Evolutionary conservation across 306 rosid genomes (phyloP).

Genomic region (Sophora flavescens): DNA sequence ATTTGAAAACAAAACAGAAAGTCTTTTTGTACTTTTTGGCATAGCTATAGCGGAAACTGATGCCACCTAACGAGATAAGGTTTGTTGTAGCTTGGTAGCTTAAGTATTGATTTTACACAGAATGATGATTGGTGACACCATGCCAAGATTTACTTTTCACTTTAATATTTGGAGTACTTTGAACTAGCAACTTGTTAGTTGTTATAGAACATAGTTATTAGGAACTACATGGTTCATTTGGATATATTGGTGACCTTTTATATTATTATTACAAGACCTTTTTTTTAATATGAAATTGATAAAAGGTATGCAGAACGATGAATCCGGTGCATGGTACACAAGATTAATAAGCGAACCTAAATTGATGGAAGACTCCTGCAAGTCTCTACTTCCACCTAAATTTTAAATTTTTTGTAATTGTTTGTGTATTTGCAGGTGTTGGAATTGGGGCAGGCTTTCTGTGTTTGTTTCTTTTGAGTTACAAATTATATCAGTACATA

Average conservation of each 20-base stretch:
- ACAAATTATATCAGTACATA: conserved; percentile 41
- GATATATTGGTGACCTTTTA: too few species aligned
- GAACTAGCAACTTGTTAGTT: not conserved
- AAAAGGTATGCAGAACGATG: too few species aligned
- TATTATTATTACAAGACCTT: too few species aligned
- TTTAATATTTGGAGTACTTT: not conserved
- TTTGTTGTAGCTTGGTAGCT: not conserved
- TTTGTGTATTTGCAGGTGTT: conserved; percentile 48
- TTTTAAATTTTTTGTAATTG: not conserved
- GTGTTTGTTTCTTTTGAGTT: conserved; percentile 49
- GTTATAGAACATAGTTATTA: not conserved
- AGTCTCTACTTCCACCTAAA: not conserved
- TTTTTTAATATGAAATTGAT: too few species aligned
- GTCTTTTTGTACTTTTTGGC: not conserved
- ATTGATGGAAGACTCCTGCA: conserved; percentile 1
- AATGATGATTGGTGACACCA: not conserved
- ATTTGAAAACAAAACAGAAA: too few species aligned
- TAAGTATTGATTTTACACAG: not conserved
- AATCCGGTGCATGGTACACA: too few species aligned
- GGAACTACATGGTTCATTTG: too few species aligned
- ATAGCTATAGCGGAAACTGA: not conserved
- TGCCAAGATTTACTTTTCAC: not conserved
- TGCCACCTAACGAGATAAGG: not conserved
- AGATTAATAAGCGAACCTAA: too few species aligned
- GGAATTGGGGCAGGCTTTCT: conserved; percentile 53